phyloP scores from a whole-genome alignment of 805 yeast species.

The Teunomyces gatunensis region DNA sequence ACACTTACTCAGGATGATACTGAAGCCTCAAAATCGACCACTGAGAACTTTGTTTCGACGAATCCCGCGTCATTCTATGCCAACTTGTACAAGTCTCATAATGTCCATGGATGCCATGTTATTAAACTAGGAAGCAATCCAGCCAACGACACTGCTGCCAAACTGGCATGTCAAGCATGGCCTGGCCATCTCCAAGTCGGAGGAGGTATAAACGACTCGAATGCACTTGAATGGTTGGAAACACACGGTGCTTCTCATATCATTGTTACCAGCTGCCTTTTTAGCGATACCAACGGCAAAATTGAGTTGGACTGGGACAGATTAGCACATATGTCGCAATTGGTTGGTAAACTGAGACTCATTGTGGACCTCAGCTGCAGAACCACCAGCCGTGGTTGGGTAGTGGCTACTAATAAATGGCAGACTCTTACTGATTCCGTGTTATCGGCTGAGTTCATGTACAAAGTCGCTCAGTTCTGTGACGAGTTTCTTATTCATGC shows the following conservation, averaged over 20 bases:
- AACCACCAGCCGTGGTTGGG: conserved; percentile 52
- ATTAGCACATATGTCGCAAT: conserved; percentile 44
- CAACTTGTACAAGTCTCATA: conserved; percentile 55
- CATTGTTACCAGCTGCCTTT: conserved; percentile 89
- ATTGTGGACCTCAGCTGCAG: conserved; percentile 92
- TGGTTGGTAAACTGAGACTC: conserved; percentile 64
- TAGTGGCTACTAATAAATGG: conserved; percentile 98
- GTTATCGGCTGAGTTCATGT: conserved; percentile 54
- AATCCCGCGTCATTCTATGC: conserved; percentile 78
- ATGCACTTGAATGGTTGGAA: conserved; percentile 77
- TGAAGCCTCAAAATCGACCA: conserved; percentile 26
- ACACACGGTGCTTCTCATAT: conserved; percentile 74
- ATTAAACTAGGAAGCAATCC: conserved; percentile 81
- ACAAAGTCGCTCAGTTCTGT: conserved; percentile 59
- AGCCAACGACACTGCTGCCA: conserved; percentile 80
- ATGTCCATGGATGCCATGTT: conserved; percentile 81
- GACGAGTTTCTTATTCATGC: conserved; percentile 92
- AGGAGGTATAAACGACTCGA: conserved; percentile 79
- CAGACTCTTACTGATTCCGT: conserved; percentile 75
- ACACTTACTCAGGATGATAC: conserved; percentile 60
- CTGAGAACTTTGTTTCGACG: conserved; percentile 70
- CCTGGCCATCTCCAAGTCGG: conserved; percentile 80
- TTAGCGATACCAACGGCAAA: conserved; percentile 51
- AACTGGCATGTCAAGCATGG: conserved; percentile 71
- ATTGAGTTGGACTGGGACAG: conserved; percentile 45